Evolutionary conservation across 495 filamentous ascomycete genomes (phyloP).

Genomic region (Tuber umbilicatum): DNA sequence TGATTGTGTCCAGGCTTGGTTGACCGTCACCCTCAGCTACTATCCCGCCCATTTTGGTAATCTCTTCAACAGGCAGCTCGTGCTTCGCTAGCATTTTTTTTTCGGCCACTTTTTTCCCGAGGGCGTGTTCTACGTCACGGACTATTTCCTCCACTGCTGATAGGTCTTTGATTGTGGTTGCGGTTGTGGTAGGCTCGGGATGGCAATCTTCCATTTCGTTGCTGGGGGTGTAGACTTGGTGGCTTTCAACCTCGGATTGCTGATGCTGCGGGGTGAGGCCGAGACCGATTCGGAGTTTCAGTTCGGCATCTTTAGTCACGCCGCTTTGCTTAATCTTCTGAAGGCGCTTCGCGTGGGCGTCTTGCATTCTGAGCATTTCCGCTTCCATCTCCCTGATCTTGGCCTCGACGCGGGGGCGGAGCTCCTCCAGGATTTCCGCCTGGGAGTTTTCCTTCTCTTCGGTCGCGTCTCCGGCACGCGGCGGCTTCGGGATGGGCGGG

Average conservation of each 20-base stretch:
- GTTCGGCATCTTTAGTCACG: slow-evolving; percentile 59
- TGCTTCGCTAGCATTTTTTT: slow-evolving; percentile 23
- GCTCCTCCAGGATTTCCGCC: slow-evolving; percentile 60
- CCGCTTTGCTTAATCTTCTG: slow-evolving; percentile 63
- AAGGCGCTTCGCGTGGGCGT: slow-evolving; percentile 65
- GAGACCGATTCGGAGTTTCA: slow-evolving; percentile 50
- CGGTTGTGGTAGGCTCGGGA: slow-evolving; percentile 79
- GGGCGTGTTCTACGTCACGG: slow-evolving; percentile 24
- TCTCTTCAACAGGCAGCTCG: slow-evolving; percentile 34
- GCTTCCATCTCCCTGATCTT: slow-evolving; percentile 59
- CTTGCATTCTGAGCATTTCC: slow-evolving; percentile 77
- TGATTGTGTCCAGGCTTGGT: slow-evolving; percentile 22
- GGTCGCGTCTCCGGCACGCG: slow-evolving; percentile 42
- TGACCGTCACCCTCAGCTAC: slow-evolving; percentile 26
- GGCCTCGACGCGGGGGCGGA: slow-evolving; percentile 63
- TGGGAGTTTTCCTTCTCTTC: slow-evolving; percentile 54
- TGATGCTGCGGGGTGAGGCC: slow-evolving; percentile 4
- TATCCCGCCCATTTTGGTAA: slow-evolving; percentile 34
- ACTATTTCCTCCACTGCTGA: slow-evolving; percentile 51
- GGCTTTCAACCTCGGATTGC: neutral
- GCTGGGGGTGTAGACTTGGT: neutral
- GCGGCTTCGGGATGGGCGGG: slow-evolving; percentile 51
- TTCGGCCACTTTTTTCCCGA: slow-evolving; percentile 36
- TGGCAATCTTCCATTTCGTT: slow-evolving; percentile 6
- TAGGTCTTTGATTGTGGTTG: slow-evolving; percentile 85